phyloP scores from a whole-genome alignment of 2,329 filamentous ascomycete species.

The Metarhizium anisopliae region DNA sequence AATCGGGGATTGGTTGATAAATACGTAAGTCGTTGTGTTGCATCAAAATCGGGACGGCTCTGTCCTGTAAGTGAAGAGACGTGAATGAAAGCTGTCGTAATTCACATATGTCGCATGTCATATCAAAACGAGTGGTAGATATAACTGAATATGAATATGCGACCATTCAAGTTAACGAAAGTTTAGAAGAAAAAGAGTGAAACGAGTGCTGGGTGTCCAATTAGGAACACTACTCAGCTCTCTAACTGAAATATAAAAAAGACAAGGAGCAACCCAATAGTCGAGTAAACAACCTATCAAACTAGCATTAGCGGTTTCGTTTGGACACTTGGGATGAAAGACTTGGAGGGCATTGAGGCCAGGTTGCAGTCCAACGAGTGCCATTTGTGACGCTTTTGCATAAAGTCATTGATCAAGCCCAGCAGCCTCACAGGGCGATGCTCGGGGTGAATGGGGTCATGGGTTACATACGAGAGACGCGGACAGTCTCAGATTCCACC shows the following conservation, averaged over 20 bases:
- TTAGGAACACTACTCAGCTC: background rate
- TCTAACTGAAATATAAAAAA: background rate
- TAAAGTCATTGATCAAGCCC: background rate
- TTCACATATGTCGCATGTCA: constrained; percentile 3
- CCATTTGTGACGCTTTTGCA: background rate
- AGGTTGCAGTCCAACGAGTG: background rate
- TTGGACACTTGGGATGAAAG: background rate
- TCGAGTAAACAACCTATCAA: background rate
- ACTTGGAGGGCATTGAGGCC: background rate
- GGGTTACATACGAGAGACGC: constrained; percentile 4
- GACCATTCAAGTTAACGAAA: background rate
- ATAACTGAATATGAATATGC: background rate
- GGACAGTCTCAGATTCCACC: constrained; percentile 1
- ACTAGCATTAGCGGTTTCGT: background rate
- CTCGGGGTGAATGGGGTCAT: background rate
- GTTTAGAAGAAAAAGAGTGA: background rate
- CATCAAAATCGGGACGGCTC: constrained; percentile 6
- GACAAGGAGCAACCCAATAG: background rate
- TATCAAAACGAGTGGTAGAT: background rate
- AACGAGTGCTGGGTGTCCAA: background rate
- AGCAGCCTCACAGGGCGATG: background rate
- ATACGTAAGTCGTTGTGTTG: background rate
- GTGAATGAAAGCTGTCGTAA: background rate
- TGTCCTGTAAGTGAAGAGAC: background rate
- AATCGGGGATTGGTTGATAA: constrained; percentile 1